These are phyloP conservation scores for Zopfochytrium polystomum DNA, from an alignment of 371 early-diverging fungal genomes.

Conservation along the genomic window DNA sequence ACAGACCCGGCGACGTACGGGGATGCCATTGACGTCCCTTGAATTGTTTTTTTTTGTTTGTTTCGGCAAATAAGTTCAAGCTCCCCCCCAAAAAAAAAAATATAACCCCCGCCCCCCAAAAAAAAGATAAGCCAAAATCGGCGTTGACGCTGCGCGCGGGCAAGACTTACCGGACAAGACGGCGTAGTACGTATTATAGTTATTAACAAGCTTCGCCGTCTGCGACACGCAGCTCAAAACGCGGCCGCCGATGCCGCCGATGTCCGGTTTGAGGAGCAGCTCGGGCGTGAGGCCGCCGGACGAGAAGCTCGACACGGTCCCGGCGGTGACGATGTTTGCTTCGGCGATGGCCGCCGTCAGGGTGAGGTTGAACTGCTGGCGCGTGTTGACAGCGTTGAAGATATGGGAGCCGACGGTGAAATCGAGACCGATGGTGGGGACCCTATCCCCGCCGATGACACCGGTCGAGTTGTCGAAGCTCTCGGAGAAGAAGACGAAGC, in stretches of 20 bases:
- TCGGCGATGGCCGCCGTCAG: too few species aligned
- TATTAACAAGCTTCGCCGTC: background rate
- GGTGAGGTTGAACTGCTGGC: too few species aligned
- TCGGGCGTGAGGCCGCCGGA: conserved; percentile 22
- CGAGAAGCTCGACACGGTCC: conserved; percentile 48
- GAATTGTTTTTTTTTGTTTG: background rate
- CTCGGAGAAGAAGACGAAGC: too few species aligned
- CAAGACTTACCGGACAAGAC: conserved; percentile 43
- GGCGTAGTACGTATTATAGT: conserved; percentile 14
- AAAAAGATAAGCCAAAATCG: too few species aligned
- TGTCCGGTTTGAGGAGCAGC: conserved; percentile 30
- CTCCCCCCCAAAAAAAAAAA: too few species aligned
- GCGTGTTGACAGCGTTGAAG: too few species aligned
- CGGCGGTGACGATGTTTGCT: conserved; percentile 27
- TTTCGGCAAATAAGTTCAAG: background rate
- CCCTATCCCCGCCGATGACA: too few species aligned
- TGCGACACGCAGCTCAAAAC: conserved; percentile 26
- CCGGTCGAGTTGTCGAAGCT: too few species aligned
- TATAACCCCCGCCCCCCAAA: too few species aligned
- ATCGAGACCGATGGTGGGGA: too few species aligned
- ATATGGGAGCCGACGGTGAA: too few species aligned
- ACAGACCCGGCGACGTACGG: conserved; percentile 39
- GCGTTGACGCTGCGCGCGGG: too few species aligned
- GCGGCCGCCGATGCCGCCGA: conserved; percentile 31
- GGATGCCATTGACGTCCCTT: conserved; percentile 51